Evolutionary conservation across 208 protist genomes (phyloP), one percentile per base, ranked within the genome.

Genomic region (Leishmania major): DNA sequence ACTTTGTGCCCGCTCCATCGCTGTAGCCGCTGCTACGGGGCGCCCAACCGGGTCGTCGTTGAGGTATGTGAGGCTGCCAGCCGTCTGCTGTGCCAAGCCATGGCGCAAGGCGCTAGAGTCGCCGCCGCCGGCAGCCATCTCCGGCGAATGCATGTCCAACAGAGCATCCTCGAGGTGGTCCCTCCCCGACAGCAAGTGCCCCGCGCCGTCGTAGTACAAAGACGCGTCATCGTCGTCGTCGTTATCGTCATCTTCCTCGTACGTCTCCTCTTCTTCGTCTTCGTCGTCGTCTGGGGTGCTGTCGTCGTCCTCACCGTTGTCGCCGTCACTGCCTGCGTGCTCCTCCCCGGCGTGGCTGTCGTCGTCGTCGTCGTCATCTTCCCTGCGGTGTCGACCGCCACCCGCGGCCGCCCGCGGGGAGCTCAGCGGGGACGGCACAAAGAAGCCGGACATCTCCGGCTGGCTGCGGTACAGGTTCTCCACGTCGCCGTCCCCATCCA

Each of bases 291-390:
- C 45, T 13, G 60, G 35, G 47, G 35, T 59, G 43, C 28, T 51
- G 17, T 19, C 3, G 35, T 57, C 47, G 43, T 49, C 43, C 1
- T 74, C 62, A 43, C 25, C 62, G 4, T 49, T 49, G 31, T 81
- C 78, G 25, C 69, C 81, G 31, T 75, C 81, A 2, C 73, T 81
- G 15, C 83, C 82, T 8, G 87, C 88, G 7, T 82, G 62, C 3
- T 77, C 87, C 25, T 80, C 84, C 57, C 71, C 73, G 5, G 57
- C 53, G 40, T 75, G 75, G 49, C 40, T 57, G n/a, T 80, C 69
- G 31, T 84, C 84, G 25, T 83, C 78, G 47, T 82, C 71, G 17
- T 77, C 64, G 37, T 81, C 66, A 22, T 57, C 77, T 5, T 66
- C 75, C 3, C 25, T 43, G 57, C 55, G 19, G 57, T 19, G 35